Evolutionary conservation across 805 yeast species (phyloP).

Genomic region (Suhomyces sp.): DNA sequence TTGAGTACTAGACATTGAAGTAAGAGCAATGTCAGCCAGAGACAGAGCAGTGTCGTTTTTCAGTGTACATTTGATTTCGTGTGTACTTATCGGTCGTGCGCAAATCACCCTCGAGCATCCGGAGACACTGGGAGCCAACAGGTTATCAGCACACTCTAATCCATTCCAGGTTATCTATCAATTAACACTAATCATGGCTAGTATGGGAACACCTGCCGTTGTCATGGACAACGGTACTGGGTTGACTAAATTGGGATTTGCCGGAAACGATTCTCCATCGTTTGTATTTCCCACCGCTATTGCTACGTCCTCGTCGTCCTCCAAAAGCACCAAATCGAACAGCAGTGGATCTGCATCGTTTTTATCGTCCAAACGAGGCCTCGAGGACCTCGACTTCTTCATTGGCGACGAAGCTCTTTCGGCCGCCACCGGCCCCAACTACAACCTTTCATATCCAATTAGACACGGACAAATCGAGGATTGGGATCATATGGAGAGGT

Average conservation of each 20-base stretch:
- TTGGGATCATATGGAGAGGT: slow-evolving; percentile 99
- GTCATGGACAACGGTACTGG: slow-evolving; percentile 99
- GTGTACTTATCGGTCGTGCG: not conserved
- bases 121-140: not conserved
- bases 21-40: too few species aligned
- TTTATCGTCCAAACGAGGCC: slow-evolving; percentile 72
- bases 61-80: too few species aligned
- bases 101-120: not conserved
- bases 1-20: too few species aligned
- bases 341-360: slow-evolving; percentile 38
- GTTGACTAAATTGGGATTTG: slow-evolving; percentile 93
- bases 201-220: slow-evolving; percentile 83
- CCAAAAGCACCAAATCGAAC: slow-evolving; percentile 38
- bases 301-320: slow-evolving; percentile 61
- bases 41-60: too few species aligned
- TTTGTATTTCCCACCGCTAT: slow-evolving; percentile 97
- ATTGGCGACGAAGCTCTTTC: slow-evolving; percentile 94
- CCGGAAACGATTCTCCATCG: slow-evolving; percentile 97
- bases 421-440: slow-evolving; percentile 88
- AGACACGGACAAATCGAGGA: slow-evolving; percentile 98
- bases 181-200: slow-evolving; percentile 41
- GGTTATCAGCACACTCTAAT: not conserved
- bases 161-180: not conserved
- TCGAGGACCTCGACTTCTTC: slow-evolving; percentile 89
- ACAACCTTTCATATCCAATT: slow-evolving; percentile 86